Evolutionary conservation across 805 yeast genomes (phyloP), one percentile per base, ranked within the genome.

Genomic region (Maudiozyma bulderi): DNA sequence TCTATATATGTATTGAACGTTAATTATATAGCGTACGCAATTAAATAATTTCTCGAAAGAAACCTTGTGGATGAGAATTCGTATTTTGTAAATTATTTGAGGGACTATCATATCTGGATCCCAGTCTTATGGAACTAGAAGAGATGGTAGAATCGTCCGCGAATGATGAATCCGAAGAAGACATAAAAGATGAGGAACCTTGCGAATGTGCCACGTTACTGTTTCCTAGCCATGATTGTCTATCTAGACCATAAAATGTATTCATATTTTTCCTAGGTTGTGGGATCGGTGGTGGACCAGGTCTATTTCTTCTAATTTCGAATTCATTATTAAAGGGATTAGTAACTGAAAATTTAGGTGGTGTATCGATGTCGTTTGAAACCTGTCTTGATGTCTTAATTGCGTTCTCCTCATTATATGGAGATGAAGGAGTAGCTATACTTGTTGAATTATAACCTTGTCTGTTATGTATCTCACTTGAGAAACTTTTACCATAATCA

Each of bases 321-420:
- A 57, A 60, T 44, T 62, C 65, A 31, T 58, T 55, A 43, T 51
- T 58, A 39, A 60, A 63, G 6, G 66, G 65, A 46, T 62, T 50
- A 0, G 28, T 33, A 5, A 34, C 47, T 26, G 9, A 3, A 11
- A 28, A 40, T 40, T n/a, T 40, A 9, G 32, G 14, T 28, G 33
- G 43, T 11, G 43, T 13, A 5, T 8, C 5, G 8, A 11, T 30
- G 13, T 28, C 14, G 10, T 40, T 4, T 20, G 42, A n/a, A 35
- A 7, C 15, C 20, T n/a, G 38, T 14, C 15, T 35, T 9, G 38
- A 11, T 7, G 14, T 35, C 15, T 35, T 35, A 13, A 13, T 11
- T 7, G 42, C 30, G 13, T 20, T 39, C 8, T 39, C 42, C 14
- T 39, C 30, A 20, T 8, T 20, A 9, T 26, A 39, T 5, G 42